Conservation (phyloP, 768 basidiomycete genomes). For the Gyrodon lividus region DNA sequence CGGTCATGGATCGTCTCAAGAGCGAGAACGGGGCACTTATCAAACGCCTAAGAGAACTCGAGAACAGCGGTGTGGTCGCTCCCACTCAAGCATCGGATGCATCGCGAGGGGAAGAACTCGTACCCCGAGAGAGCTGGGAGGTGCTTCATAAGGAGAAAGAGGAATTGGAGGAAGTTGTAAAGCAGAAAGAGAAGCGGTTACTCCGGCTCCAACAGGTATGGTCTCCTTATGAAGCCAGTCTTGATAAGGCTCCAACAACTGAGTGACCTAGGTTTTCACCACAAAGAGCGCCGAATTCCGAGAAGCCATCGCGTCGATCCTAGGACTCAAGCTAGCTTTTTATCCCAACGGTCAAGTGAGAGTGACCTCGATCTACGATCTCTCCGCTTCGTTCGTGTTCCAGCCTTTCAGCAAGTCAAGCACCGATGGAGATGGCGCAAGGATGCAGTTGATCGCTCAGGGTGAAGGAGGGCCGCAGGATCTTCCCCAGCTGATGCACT, state of each 20-base stretch:
- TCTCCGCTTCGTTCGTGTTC: conserved; percentile 85
- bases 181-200: conserved; percentile 81
- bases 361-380: conserved; percentile 88
- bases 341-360: conserved; percentile 88
- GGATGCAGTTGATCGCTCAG: conserved; percentile 72
- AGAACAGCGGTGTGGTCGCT: conserved; percentile 36
- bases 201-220: conserved; percentile 75
- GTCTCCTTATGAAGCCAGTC: background rate
- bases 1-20: conserved; percentile 71
- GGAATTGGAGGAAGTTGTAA: conserved; percentile 61
- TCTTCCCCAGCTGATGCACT: conserved; percentile 70
- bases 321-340: conserved; percentile 90
- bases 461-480: conserved; percentile 77
- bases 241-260: background rate
- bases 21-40: conserved; percentile 84
- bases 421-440: conserved; percentile 40
- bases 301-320: conserved; percentile 83
- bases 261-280: conserved; percentile 71
- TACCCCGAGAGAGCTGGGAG: conserved; percentile 82
- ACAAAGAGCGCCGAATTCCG: conserved; percentile 89
- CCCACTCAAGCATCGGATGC: conserved; percentile 16
- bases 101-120: conserved; percentile 34
- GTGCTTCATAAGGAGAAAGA: conserved; percentile 65
- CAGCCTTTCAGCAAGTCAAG: conserved; percentile 49
- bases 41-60: conserved; percentile 60